Conservation (phyloP, 345 rosid species). For the Eucalyptus viminalis region DNA sequence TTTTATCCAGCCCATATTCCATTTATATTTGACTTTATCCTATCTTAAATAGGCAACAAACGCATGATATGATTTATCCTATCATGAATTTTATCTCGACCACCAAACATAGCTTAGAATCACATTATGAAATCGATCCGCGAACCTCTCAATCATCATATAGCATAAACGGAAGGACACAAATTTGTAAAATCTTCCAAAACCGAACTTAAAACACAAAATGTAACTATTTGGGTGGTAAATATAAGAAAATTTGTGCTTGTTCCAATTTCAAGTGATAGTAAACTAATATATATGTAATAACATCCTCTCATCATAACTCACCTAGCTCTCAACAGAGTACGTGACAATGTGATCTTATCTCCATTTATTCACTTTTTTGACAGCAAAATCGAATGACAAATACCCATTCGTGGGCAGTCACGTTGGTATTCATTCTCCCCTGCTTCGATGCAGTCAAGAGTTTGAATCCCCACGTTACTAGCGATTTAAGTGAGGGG, state of each 20-base stretch:
- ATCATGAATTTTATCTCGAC: no score
- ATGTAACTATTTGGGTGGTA: not conserved
- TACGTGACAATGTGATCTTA: not conserved
- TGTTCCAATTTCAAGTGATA: not conserved
- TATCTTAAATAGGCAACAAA: no score
- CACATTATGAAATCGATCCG: not conserved
- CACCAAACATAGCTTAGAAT: not conserved
- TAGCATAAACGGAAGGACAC: not conserved
- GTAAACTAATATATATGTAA: not conserved
- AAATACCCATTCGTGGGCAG: no score
- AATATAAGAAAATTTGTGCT: not conserved
- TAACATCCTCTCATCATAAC: not conserved
- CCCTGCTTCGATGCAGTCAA: rapidly evolving
- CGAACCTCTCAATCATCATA: not conserved
- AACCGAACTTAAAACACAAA: not conserved
- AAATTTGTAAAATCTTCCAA: not conserved
- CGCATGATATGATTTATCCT: no score
- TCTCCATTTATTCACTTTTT: not conserved
- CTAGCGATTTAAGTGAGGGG: no score
- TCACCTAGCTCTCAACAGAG: not conserved
- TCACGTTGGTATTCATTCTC: no score
- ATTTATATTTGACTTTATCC: no score
- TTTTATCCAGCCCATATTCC: no score
- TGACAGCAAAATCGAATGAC: not conserved
- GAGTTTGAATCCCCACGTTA: no score